These are phyloP conservation scores for Ulvella scutata DNA, from an alignment of 139 green algal genomes.

Conservation along the genomic window DNA sequence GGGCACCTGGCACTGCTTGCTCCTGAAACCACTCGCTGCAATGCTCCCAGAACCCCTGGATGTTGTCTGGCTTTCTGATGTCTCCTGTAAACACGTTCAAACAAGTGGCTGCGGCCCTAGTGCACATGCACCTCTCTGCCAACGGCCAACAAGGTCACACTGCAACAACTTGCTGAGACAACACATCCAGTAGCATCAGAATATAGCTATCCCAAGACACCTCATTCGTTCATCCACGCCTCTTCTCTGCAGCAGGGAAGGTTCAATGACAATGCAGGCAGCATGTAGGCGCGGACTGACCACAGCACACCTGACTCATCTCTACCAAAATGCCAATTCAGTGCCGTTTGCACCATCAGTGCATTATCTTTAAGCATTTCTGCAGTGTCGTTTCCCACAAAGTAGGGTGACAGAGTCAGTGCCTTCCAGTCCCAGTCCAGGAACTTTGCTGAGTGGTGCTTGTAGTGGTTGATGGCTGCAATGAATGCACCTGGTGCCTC, in stretches of 20 bases:
- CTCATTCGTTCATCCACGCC: too few species aligned
- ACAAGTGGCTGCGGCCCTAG: too few species aligned
- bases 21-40: neutral
- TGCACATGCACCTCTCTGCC: too few species aligned
- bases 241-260: too few species aligned
- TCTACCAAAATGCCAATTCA: conserved; percentile 23
- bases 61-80: conserved; percentile 13
- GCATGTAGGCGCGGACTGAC: too few species aligned
- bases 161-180: too few species aligned
- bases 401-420: conserved; percentile 29
- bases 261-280: too few species aligned
- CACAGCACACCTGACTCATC: conserved; percentile 2
- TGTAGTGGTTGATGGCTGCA: conserved; percentile 29
- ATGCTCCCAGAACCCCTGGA: conserved; percentile 12
- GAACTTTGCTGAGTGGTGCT: conserved; percentile 11
- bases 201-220: too few species aligned
- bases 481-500: conserved; percentile 34
- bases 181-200: too few species aligned
- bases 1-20: conserved; percentile 1
- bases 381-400: conserved; percentile 22
- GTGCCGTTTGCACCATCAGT: conserved; percentile 22
- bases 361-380: conserved; percentile 35
- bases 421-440: conserved; percentile 32
- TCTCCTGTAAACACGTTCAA: conserved; percentile 18
- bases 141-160: too few species aligned